Conservation (phyloP, 2,329 filamentous ascomycete species). For the Epichloe baconii region DNA sequence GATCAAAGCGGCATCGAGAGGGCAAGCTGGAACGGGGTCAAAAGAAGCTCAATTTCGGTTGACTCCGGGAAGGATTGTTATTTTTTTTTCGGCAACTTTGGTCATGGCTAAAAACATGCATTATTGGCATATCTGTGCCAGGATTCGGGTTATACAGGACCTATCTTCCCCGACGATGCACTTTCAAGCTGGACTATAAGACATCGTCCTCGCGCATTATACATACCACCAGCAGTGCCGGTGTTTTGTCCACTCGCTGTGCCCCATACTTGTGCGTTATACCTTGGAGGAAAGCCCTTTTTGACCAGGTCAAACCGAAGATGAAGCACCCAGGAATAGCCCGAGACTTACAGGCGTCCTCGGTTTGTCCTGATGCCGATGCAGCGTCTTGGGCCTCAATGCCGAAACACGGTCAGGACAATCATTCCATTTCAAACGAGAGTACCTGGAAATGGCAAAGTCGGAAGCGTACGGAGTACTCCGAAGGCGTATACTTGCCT, state of each 20-base stretch:
- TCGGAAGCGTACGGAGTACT: background rate
- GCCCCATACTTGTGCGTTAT: background rate
- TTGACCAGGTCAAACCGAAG: background rate
- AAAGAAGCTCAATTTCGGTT: slow-evolving; percentile 47
- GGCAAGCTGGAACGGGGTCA: slow-evolving; percentile 42
- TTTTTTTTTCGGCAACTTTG: background rate
- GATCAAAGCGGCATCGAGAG: slow-evolving; percentile 27
- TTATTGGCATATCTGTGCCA: background rate
- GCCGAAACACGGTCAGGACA: background rate
- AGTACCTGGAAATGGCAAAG: background rate
- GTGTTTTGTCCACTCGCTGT: background rate
- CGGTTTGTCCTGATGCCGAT: background rate
- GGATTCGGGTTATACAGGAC: background rate
- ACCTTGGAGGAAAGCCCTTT: background rate
- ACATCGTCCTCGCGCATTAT: background rate
- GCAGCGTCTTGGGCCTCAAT: background rate
- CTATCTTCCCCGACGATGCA: background rate
- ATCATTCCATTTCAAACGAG: background rate
- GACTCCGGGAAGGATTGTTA: slow-evolving; percentile 12
- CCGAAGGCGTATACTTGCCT: too few relatives aligned
- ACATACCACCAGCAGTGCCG: background rate
- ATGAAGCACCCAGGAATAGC: background rate
- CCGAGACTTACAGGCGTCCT: background rate
- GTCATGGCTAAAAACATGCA: background rate
- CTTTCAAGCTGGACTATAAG: background rate